phyloP scores from a whole-genome alignment of 768 basidiomycete species.

The Galerina sulciceps region DNA sequence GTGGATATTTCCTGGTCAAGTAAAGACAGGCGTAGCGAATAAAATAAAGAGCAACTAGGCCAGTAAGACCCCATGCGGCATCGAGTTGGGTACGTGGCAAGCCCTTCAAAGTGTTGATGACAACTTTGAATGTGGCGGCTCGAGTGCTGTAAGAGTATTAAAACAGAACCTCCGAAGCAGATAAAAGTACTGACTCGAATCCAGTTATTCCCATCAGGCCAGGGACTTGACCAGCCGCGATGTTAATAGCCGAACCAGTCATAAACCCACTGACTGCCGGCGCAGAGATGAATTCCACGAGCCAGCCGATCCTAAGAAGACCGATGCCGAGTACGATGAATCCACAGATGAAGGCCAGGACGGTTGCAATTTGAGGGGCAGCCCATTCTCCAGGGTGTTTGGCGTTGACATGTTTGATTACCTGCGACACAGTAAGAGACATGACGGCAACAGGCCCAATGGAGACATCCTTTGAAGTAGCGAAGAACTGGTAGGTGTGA shows the following conservation, averaged over 20 bases:
- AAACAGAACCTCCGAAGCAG: not conserved
- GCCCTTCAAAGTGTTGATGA: slow-evolving; percentile 92
- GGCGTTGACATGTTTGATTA: slow-evolving; percentile 69
- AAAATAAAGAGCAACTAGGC: slow-evolving; percentile 69
- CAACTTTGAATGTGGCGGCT: slow-evolving; percentile 81
- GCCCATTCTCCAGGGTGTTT: slow-evolving; percentile 61
- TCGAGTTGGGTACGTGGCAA: slow-evolving; percentile 73
- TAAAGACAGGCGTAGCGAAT: slow-evolving; percentile 63
- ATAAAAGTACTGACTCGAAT: slow-evolving; percentile 64
- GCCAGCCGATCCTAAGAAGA: slow-evolving; percentile 87
- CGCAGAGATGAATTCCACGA: slow-evolving; percentile 92
- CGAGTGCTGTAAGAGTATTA: slow-evolving; percentile 63
- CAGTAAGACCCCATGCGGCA: slow-evolving; percentile 88
- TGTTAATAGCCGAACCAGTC: slow-evolving; percentile 97
- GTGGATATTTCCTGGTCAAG: slow-evolving; percentile 63
- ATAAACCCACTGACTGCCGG: slow-evolving; percentile 91
- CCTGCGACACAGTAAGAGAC: slow-evolving; percentile 85
- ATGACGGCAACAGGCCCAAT: slow-evolving; percentile 99
- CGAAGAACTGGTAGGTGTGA: slow-evolving; percentile 69
- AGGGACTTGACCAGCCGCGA: slow-evolving; percentile 87
- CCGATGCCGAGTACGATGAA: slow-evolving; percentile 93
- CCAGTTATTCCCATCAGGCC: slow-evolving; percentile 86
- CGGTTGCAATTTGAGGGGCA: slow-evolving; percentile 79
- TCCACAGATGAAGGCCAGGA: slow-evolving; percentile 84
- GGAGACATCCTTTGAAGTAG: slow-evolving; percentile 98